These are phyloP conservation scores for Thoreauomyces humboldtii DNA, from an alignment of 192 early-diverging fungal genomes.

Conservation along the genomic window DNA sequence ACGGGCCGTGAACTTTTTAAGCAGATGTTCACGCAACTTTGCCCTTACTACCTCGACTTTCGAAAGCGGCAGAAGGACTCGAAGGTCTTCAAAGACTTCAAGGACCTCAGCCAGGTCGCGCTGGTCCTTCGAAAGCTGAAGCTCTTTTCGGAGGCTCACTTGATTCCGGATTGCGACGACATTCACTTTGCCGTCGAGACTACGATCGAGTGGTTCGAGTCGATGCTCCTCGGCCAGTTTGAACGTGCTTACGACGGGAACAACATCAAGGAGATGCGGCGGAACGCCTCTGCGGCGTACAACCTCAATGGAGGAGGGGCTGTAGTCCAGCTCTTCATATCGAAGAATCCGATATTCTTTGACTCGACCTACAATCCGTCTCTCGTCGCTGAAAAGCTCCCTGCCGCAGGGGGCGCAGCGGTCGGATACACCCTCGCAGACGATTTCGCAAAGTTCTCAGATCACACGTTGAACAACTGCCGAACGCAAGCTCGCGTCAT, in stretches of 20 bases:
- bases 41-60: constrained; percentile 73
- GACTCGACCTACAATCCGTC: constrained; percentile 67
- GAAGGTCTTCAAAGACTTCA: constrained; percentile 67
- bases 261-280: constrained; percentile 65
- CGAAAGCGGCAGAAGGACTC: constrained; percentile 61
- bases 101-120: constrained; percentile 60
- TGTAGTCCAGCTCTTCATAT: constrained; percentile 74
- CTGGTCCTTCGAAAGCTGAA: constrained; percentile 55
- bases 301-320: constrained; percentile 71
- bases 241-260: constrained; percentile 72
- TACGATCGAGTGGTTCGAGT: constrained; percentile 78
- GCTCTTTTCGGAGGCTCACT: constrained; percentile 54
- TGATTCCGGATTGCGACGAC: constrained; percentile 57
- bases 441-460: constrained; percentile 67
- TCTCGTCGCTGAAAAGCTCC: constrained; percentile 41
- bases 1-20: constrained; percentile 64
- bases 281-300: constrained; percentile 62
- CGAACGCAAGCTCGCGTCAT: constrained; percentile 64
- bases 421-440: constrained; percentile 52
- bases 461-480: constrained; percentile 58
- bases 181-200: constrained; percentile 60
- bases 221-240: constrained; percentile 68
- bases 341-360: constrained; percentile 84
- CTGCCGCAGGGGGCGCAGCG: constrained; percentile 26
- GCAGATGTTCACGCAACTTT: constrained; percentile 55